phyloP scores from a whole-genome alignment of 2,329 filamentous ascomycete genomes.

The Apiospora aurea region DNA sequence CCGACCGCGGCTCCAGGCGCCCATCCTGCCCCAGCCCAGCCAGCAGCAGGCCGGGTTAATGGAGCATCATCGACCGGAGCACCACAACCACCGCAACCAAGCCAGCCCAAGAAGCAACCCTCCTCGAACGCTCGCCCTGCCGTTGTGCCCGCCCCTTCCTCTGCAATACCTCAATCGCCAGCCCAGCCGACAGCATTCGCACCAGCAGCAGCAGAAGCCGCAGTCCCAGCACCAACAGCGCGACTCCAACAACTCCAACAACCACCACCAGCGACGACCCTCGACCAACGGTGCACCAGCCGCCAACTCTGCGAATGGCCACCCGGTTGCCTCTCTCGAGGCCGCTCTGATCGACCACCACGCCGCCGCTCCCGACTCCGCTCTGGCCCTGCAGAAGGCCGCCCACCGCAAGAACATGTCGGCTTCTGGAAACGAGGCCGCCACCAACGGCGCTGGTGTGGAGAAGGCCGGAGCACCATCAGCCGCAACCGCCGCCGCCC shows the following conservation, averaged over 20 bases:
- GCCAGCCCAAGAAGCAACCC: conserved; percentile 12
- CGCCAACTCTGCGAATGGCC: conserved; percentile 29
- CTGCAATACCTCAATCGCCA: conserved; percentile 40
- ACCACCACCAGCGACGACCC: conserved; percentile 28
- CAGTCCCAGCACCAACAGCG: conserved; percentile 12
- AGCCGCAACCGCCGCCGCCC: conserved; percentile 24
- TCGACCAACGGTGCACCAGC: conserved; percentile 9
- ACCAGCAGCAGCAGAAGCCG: conserved; percentile 23
- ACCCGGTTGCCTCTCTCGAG: conserved; percentile 41
- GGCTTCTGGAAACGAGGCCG: conserved; percentile 33
- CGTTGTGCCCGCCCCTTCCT: conserved; percentile 42
- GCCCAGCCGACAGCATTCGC: conserved; percentile 26
- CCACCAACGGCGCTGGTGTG: conserved; percentile 38
- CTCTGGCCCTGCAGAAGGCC: conserved; percentile 19
- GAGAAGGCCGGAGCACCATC: conserved; percentile 21
- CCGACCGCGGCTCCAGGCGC: conserved; percentile 33
- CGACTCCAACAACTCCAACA: conserved; percentile 5
- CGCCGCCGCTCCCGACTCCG: conserved; percentile 26
- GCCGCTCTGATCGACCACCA: conserved; percentile 40
- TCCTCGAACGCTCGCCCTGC: conserved; percentile 31
- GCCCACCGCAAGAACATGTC: conserved; percentile 21
- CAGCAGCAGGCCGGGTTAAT: not conserved
- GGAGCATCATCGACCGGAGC: conserved; percentile 28
- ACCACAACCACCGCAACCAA: conserved; percentile 2
- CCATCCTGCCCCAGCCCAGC: conserved; percentile 1